These are phyloP conservation scores for Pichia sp. DNA, from an alignment of 1,139 yeast species.

Conservation along the genomic window DNA sequence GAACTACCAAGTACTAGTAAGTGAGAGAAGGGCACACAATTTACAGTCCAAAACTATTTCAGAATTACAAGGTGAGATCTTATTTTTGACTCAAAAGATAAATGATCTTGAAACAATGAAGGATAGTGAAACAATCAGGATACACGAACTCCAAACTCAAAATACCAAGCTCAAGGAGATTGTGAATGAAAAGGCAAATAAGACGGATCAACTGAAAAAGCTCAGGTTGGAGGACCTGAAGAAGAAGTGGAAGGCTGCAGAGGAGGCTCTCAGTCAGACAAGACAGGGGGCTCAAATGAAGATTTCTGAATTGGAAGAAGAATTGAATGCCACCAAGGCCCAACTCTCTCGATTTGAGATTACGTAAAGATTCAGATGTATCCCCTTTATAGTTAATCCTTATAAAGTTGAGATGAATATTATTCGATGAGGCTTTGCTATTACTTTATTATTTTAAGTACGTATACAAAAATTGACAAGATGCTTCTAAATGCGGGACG, in stretches of 20 bases:
- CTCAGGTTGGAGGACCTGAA: slow-evolving; percentile 60
- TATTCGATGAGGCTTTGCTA: not conserved
- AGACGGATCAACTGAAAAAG: slow-evolving; percentile 23
- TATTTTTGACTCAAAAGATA: slow-evolving; percentile 5
- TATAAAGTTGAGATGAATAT: not conserved
- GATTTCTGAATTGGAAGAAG: slow-evolving; percentile 51
- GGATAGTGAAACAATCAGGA: slow-evolving; percentile 18
- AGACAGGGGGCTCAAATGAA: slow-evolving; percentile 52
- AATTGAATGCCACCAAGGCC: slow-evolving; percentile 36
- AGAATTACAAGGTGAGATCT: slow-evolving; percentile 6
- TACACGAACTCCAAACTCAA: slow-evolving; percentile 12
- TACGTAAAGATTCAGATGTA: not conserved
- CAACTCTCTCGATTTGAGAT: slow-evolving; percentile 3
- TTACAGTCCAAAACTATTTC: not conserved
- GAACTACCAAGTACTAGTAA: slow-evolving; percentile 4
- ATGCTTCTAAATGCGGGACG: not conserved
- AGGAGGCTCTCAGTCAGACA: slow-evolving; percentile 61
- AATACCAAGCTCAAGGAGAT: slow-evolving; percentile 16
- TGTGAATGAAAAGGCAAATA: slow-evolving; percentile 2
- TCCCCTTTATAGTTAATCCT: not conserved
- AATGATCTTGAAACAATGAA: slow-evolving; percentile 23
- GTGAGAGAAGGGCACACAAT: not conserved
- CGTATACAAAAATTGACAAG: not conserved
- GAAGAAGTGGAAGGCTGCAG: slow-evolving; percentile 62
- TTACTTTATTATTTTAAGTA: not conserved